These are phyloP conservation scores for Alternaria incomplexa DNA, from an alignment of 2,329 filamentous ascomycete genomes.

Conservation along the genomic window DNA sequence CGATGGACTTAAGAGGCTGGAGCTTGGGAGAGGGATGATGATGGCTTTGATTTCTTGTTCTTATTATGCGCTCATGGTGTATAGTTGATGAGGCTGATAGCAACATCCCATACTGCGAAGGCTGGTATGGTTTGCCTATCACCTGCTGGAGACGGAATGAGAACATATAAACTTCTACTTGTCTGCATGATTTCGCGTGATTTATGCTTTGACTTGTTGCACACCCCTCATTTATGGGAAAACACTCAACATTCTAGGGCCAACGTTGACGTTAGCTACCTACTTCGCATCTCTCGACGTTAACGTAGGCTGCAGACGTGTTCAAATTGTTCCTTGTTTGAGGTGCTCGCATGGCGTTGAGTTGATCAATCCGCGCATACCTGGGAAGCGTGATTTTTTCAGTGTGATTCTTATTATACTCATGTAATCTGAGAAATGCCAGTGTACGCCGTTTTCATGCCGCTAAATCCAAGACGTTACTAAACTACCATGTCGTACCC, in stretches of 20 bases:
- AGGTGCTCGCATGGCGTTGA: neutral
- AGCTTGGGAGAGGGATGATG: neutral
- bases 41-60: neutral
- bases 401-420: neutral
- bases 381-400: neutral
- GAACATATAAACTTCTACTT: neutral
- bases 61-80: neutral
- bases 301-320: neutral
- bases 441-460: neutral
- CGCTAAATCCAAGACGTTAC: neutral
- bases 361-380: neutral
- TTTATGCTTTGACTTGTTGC: neutral
- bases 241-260: neutral
- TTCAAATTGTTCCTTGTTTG: neutral
- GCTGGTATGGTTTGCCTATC: neutral
- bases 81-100: neutral
- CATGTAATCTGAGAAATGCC: neutral
- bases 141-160: neutral
- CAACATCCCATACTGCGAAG: neutral
- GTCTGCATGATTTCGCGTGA: neutral
- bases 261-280: neutral
- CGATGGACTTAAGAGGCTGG: neutral
- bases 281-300: neutral
- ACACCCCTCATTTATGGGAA: neutral
- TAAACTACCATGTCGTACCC: neutral